Evolutionary conservation across 2,329 filamentous ascomycete species (phyloP), one percentile per base, ranked within the genome.

Genomic region (Nothomitra cinnamomea): DNA sequence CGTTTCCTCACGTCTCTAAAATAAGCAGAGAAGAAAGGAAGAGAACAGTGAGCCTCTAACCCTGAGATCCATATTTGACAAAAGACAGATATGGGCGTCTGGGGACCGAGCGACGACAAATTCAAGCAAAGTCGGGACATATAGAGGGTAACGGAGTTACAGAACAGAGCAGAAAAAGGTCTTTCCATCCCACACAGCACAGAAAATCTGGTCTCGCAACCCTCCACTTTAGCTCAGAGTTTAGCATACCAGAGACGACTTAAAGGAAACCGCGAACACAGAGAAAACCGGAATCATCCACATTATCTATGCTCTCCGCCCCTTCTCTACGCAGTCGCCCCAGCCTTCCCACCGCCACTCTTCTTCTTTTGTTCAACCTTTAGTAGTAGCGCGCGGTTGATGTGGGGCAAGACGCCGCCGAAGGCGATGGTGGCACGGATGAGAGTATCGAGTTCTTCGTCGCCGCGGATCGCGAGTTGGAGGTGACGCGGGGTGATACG

Each of bases 281-380:
- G 19, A 45, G 15, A 15, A 21, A 45, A 1, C 42, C 19, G 19
- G 42, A 45, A 45, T 45, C 8, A 15, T 21, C 41, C 42, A 10
- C 42, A 45, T 13, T 45, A 24, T 21, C 8, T 45, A 21, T 45
- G 8, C 42, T 15, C 8, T 4, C 12, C 17, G 10, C 10, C 3
- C 12, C n/a, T 10, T 10, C 24, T 50, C 24, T 35, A 25, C n/a
- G 24, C 47, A 32, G 28, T 17, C 17, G n/a, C 21, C 3, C 52
- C 52, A 56, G 58, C 67, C 56, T 69, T 67, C 49, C 64, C 57
- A 28, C 65, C 65, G 72, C 80, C 79, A 66, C 76, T 82, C 74
- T 87, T 87, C 85, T 95, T 95, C 85, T 94, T 94, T 73, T 94
- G 86, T 72, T 95, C 88, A 54, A 94, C 88, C 80, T 95, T 95